phyloP scores from a whole-genome alignment of 2,329 filamentous ascomycete genomes.

The Arthrobotrys sinensis region DNA sequence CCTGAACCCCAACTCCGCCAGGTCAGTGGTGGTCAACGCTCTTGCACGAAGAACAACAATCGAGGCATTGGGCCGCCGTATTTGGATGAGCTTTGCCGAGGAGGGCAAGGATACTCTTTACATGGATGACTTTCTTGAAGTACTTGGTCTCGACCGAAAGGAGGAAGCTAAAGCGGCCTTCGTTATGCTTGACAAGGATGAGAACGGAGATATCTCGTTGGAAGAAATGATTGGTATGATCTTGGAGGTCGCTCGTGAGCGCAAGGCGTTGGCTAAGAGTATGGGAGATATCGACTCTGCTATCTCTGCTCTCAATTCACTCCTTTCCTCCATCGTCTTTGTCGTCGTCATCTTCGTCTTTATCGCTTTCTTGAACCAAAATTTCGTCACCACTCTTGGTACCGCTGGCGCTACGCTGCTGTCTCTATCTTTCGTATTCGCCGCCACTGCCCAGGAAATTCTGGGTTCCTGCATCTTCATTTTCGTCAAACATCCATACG shows the following conservation, averaged over 20 bases:
- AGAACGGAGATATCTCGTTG: slow-evolving; percentile 92
- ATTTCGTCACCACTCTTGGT: slow-evolving; percentile 85
- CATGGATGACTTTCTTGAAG: slow-evolving; percentile 86
- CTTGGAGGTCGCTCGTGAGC: slow-evolving; percentile 84
- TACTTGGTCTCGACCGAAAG: slow-evolving; percentile 82
- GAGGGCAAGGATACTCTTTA: slow-evolving; percentile 87
- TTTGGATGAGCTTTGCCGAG: slow-evolving; percentile 98
- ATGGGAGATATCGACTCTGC: slow-evolving; percentile 87
- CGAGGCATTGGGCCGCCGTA: slow-evolving; percentile 84
- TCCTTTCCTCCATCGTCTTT: slow-evolving; percentile 85
- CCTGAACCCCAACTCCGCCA: slow-evolving; percentile 91
- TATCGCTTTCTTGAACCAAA: slow-evolving; percentile 88
- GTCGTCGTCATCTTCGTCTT: slow-evolving; percentile 88
- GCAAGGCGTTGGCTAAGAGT: slow-evolving; percentile 89
- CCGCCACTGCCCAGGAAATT: slow-evolving; percentile 91
- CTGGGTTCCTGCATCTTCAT: slow-evolving; percentile 99
- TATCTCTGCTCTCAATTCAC: slow-evolving; percentile 88
- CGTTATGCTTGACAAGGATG: slow-evolving; percentile 82
- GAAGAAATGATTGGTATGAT: slow-evolving; percentile 95
- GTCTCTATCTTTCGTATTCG: slow-evolving; percentile 96
- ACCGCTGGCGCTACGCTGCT: slow-evolving; percentile 93
- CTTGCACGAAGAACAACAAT: slow-evolving; percentile 86
- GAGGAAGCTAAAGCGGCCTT: slow-evolving; percentile 90
- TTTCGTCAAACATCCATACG: slow-evolving; percentile 98
- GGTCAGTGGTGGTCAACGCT: slow-evolving; percentile 90